phyloP scores from a whole-genome alignment of 2,329 filamentous ascomycete genomes.

The Coniosporium tulheliwenetii region DNA sequence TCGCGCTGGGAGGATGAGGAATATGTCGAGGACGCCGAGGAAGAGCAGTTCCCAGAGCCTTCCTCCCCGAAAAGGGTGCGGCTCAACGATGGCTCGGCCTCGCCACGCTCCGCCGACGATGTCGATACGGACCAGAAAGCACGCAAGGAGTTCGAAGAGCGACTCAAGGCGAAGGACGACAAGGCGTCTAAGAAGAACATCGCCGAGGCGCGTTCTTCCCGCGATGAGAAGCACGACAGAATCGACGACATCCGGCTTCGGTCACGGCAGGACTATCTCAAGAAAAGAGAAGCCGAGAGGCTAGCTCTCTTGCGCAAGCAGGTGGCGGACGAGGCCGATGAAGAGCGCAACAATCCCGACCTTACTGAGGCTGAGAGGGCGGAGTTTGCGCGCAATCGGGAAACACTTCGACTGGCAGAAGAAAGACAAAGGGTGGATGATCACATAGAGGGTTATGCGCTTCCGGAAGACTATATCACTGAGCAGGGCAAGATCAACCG shows the following conservation, averaged over 20 bases:
- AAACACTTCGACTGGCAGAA: conserved; percentile 42
- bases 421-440: conserved; percentile 81
- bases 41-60: conserved; percentile 50
- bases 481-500: conserved; percentile 80
- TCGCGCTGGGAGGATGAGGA: conserved; percentile 69
- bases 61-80: conserved; percentile 52
- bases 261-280: conserved; percentile 82
- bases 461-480: conserved; percentile 91
- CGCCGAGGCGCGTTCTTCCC: conserved; percentile 41
- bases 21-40: conserved; percentile 23
- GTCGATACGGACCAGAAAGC: conserved; percentile 53
- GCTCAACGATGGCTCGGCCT: conserved; percentile 38
- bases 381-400: conserved; percentile 78
- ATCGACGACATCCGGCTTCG: conserved; percentile 68
- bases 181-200: conserved; percentile 50
- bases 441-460: conserved; percentile 75
- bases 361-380: conserved; percentile 67
- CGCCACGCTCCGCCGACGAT: conserved; percentile 15
- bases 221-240: conserved; percentile 35
- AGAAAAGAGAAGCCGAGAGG: conserved; percentile 78
- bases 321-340: conserved; percentile 68
- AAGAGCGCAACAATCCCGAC: conserved; percentile 60
- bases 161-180: conserved; percentile 52
- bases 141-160: conserved; percentile 63
- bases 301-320: conserved; percentile 77